Evolutionary conservation across 129 eudicot genomes (phyloP).

Genomic region (Glebionis coronaria): DNA sequence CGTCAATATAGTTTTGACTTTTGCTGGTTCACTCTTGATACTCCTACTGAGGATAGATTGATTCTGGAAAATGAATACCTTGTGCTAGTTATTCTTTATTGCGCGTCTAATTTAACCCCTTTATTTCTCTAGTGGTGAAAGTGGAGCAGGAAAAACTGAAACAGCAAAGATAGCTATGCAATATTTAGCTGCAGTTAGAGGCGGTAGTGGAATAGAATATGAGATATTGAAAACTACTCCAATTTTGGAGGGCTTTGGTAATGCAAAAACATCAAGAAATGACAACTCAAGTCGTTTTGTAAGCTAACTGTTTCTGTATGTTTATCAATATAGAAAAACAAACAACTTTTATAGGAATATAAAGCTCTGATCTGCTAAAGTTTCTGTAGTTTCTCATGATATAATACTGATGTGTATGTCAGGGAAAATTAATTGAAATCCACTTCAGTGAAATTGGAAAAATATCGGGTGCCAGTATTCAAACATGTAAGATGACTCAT

Average conservation of each 20-base stretch:
- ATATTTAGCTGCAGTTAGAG: slow-evolving; percentile 92
- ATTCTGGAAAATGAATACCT: not conserved
- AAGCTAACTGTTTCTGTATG: slow-evolving; percentile 31
- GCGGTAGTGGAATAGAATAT: slow-evolving; percentile 87
- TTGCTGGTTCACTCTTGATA: not conserved
- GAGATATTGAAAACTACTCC: slow-evolving; percentile 83
- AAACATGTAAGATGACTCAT: slow-evolving; percentile 73
- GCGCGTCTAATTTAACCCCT: slow-evolving; percentile 15
- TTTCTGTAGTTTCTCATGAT: too few relatives aligned
- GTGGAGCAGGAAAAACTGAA: slow-evolving; percentile 96
- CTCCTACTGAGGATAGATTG: not conserved
- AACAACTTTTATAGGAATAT: slow-evolving; percentile 16
- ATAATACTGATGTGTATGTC: slow-evolving; percentile 16
- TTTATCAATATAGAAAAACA: slow-evolving; percentile 6
- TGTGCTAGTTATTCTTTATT: not conserved
- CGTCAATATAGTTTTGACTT: not conserved
- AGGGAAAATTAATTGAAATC: slow-evolving; percentile 93
- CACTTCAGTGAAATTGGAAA: slow-evolving; percentile 85
- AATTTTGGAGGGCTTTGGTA: slow-evolving; percentile 87
- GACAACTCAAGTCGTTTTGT: slow-evolving; percentile 94
- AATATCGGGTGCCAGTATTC: slow-evolving; percentile 91
- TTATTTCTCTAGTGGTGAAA: slow-evolving; percentile 67
- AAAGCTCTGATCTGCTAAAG: slow-evolving; percentile 4
- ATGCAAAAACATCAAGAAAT: slow-evolving; percentile 81
- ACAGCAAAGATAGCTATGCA: slow-evolving; percentile 97